Percentiles rank a stretch among this genome's conserved stretches.
phyloP scores from a whole-genome alignment of 2,329 filamentous ascomycete species.

The Xenoacremonium recifei region DNA sequence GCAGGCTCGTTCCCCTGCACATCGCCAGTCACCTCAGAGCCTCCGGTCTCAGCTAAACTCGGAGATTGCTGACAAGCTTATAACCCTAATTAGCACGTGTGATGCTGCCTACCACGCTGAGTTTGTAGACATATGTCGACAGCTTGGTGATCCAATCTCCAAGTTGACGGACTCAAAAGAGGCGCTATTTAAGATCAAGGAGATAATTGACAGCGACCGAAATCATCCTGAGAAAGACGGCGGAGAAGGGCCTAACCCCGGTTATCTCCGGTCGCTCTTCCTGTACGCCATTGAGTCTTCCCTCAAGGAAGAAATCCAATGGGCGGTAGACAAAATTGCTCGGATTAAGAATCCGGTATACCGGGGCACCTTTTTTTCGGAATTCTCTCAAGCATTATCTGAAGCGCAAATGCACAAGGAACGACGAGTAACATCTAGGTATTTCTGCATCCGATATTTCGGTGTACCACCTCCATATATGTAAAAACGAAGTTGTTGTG shows the following conservation, averaged over 20 bases:
- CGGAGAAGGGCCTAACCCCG: slow-evolving; percentile 12
- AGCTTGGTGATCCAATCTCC: slow-evolving; percentile 18
- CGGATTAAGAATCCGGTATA: slow-evolving; percentile 9
- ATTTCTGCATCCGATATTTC: slow-evolving; percentile 20
- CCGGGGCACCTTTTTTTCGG: slow-evolving; percentile 15
- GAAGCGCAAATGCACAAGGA: slow-evolving; percentile 17
- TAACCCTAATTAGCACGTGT: slow-evolving; percentile 17
- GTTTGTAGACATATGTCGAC: slow-evolving; percentile 19
- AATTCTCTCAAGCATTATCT: slow-evolving; percentile 14
- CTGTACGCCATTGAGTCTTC: slow-evolving; percentile 20
- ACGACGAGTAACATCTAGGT: slow-evolving; percentile 20
- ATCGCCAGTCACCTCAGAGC: slow-evolving; percentile 9
- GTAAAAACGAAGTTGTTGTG: too few species aligned
- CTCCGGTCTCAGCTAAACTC: slow-evolving; percentile 15
- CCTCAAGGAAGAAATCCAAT: slow-evolving; percentile 12
- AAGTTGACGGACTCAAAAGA: slow-evolving; percentile 13
- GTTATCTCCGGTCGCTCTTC: slow-evolving; percentile 21
- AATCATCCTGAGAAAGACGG: slow-evolving; percentile 4
- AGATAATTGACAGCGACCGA: slow-evolving; percentile 17
- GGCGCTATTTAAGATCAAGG: slow-evolving; percentile 11
- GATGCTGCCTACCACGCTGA: slow-evolving; percentile 19
- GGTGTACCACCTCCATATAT: slow-evolving; percentile 16
- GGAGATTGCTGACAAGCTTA: slow-evolving; percentile 12
- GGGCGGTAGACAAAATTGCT: slow-evolving; percentile 15
- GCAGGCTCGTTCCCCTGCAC: slow-evolving; percentile 11